Conservation (phyloP, 257 asterid genomes). For the Handroanthus guayacan region DNA sequence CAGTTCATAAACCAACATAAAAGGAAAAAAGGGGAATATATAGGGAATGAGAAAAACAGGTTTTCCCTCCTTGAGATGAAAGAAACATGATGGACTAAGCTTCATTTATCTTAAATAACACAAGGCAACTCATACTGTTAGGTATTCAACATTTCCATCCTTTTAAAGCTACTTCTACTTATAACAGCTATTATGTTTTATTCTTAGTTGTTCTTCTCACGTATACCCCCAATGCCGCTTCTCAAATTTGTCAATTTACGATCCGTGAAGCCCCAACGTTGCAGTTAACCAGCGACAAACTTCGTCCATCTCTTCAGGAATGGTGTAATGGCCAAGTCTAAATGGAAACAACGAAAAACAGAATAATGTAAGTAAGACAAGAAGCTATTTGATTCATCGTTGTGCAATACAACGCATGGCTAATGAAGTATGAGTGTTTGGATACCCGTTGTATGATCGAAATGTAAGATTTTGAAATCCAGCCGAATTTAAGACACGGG, state of each 20-base stretch:
- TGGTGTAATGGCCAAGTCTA: constrained; percentile 84
- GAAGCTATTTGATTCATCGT: not conserved
- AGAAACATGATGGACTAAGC: constrained; percentile 4
- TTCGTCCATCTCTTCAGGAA: constrained; percentile 74
- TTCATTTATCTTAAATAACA: constrained; percentile 12
- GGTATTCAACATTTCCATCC: not conserved
- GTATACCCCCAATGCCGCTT: constrained; percentile 29
- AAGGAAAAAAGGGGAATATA: not conserved
- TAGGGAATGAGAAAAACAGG: not conserved
- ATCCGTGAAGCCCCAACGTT: constrained; percentile 61
- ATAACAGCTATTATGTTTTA: too few species aligned
- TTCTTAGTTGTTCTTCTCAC: not conserved
- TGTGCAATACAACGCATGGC: not conserved
- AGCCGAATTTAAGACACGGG: constrained; percentile 47
- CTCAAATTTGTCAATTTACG: constrained; percentile 20
- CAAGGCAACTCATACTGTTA: constrained; percentile 22
- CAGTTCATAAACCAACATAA: not conserved
- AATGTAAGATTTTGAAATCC: constrained; percentile 70
- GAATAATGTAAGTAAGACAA: not conserved
- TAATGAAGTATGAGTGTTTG: not conserved
- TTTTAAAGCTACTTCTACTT: not conserved
- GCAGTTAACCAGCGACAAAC: constrained; percentile 67
- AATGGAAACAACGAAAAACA: not conserved
- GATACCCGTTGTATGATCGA: constrained; percentile 67
- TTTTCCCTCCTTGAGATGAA: not conserved